phyloP scores from a whole-genome alignment of 805 yeast genomes.

The Kluyveromyces aestuarii region DNA sequence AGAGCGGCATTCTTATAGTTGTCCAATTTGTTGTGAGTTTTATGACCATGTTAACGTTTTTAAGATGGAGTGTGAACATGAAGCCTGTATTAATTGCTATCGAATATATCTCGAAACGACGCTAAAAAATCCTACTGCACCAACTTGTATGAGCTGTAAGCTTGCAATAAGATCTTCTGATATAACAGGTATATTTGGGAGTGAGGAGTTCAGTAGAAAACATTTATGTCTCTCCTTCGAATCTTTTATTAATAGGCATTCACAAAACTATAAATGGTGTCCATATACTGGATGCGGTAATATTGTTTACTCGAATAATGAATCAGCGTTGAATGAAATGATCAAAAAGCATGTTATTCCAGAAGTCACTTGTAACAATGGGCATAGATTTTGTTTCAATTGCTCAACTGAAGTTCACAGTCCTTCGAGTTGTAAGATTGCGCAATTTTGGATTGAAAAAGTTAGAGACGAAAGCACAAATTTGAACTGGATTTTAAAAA shows the following conservation, averaged over 20 bases:
- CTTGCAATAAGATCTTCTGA: conserved; percentile 32
- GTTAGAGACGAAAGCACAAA: conserved; percentile 86
- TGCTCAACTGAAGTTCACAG: conserved; percentile 72
- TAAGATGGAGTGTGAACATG: conserved; percentile 58
- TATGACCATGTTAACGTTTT: conserved; percentile 23
- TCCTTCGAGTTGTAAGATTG: conserved; percentile 74
- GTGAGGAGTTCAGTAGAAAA: conserved; percentile 19
- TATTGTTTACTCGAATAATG: conserved; percentile 38
- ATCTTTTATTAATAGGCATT: conserved; percentile 43
- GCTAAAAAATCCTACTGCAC: conserved; percentile 34
- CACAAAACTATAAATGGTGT: conserved; percentile 56
- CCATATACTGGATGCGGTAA: conserved; percentile 74
- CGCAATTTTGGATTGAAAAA: conserved; percentile 63
- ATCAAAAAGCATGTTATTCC: conserved; percentile 37
- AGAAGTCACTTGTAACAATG: conserved; percentile 55
- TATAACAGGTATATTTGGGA: conserved; percentile 34
- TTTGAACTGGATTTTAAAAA: conserved; percentile 72
- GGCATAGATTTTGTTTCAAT: conserved; percentile 68
- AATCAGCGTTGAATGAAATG: conserved; percentile 20
- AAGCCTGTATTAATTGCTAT: conserved; percentile 64
- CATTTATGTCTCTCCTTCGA: conserved; percentile 33
- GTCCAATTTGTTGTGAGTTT: conserved; percentile 69
- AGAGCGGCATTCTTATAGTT: conserved; percentile 30
- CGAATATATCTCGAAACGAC: conserved; percentile 44
- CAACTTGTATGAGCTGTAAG: conserved; percentile 58